Evolutionary conservation across 179 eudicot species (phyloP).

Genomic region (Corrigiola litoralis): DNA sequence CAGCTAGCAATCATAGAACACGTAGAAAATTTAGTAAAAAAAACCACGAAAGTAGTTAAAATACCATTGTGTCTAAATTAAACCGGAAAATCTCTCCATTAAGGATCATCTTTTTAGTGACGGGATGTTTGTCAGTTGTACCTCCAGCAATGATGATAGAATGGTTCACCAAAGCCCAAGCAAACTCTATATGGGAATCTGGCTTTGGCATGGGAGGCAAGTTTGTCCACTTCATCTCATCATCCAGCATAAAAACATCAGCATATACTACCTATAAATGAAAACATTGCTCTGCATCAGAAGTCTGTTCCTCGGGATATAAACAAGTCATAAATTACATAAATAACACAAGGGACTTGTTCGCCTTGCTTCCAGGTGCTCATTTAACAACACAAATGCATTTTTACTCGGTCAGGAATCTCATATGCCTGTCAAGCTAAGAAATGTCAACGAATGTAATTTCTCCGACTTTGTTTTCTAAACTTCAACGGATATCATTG

Average conservation of each 20-base stretch:
- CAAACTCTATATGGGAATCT: conserved; percentile 97
- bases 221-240: conserved; percentile 91
- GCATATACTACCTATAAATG: conserved; percentile 65
- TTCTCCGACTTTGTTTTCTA: no score
- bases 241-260: conserved; percentile 91
- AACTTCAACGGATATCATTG: no score
- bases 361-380: no score
- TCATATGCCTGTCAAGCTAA: no score
- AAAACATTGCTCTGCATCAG: not conserved
- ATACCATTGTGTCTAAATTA: conserved; percentile 71
- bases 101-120: conserved; percentile 81
- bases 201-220: conserved; percentile 97
- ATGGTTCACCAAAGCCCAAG: conserved; percentile 74
- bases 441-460: no score
- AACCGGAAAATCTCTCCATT: conserved; percentile 75
- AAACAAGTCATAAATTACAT: not conserved
- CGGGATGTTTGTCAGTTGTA: conserved; percentile 93
- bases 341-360: not conserved
- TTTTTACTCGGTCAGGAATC: no score
- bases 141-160: conserved; percentile 86
- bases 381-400: no score
- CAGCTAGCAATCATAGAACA: not conserved
- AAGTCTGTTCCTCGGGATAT: not conserved
- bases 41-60: not conserved
- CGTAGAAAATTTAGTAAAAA: not conserved